Evolutionary conservation across 352 stramenopile genomes (phyloP), one percentile per base, ranked within the genome.

Genomic region (Phytophthora europaea): DNA sequence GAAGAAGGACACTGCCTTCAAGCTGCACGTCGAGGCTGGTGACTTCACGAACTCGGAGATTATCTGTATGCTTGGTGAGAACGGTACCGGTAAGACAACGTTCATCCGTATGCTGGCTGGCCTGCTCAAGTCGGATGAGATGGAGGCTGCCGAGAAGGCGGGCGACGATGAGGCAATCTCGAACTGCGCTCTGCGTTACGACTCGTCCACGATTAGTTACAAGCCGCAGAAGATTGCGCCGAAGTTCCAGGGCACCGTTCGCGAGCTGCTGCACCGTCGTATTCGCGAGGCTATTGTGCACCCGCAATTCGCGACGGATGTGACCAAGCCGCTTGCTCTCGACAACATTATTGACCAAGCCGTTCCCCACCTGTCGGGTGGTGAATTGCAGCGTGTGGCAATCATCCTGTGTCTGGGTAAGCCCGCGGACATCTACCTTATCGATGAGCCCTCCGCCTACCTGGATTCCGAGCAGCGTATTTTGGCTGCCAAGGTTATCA

Each of bases 101-200:
- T 99, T 99, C 82, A 99, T 99, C 61, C 90, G 97, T 72, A 99
- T 99, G 98, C 90, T 99, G 16, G 98, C 98, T 34, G 98, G 98
- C 75, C 84, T 99, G 57, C 88, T 99, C 62, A 99, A 99, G 85
- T 98, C 92, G 54, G 98, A 99, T 73, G 98, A 99, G 80, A 97
- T 99, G 81, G 87, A 94, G 63, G 73, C 88, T 65, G 91, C 89
- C 22, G 90, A 95, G 65, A 80, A 90, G 52, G 74, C 78, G 6
- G 74, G 85, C 23, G 90, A 95, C 72, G 55, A 86, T 54, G 81
- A 95, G 48, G 81, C 90, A 60, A 89, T 95, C 33, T 86, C 91
- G 23, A 79, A 90, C 45, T 95, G 88, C 51, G 83, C 89, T 57
- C 75, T 97, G 36, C 89, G 88, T 61, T 97, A 95, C 76, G 87